Base-by-base conservation (phyloP, 306 rosid genomes). In the Cotoneaster glaucophyllus region DNA sequence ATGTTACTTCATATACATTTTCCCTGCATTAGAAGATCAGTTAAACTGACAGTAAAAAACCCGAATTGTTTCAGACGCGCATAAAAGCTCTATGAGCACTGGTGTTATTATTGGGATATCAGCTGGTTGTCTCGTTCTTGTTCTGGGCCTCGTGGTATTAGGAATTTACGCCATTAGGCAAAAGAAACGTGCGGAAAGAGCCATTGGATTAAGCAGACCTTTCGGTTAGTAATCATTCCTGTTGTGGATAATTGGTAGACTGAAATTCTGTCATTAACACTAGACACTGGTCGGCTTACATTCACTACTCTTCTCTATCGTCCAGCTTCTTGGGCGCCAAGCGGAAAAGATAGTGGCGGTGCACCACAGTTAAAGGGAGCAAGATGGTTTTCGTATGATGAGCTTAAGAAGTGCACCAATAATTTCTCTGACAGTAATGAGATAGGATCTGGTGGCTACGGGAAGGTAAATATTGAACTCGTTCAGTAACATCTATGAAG, bases 361-460 rank as follows among this genome's bases (percentile, higher is more conserved):
- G 97, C 97, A 74, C 97, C 99, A 25, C 99, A 95, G 64, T 88
- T 95, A 66, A 95, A 95, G 85, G 99, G 97, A 78, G 97, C 97
- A 64, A 90, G 97, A 84, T 92, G 97, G 98, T 95, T 95, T 78
- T 92, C 99, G 22, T 92, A 85, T 76, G 97, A 95, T 78, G 99
- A 95, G 32, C 99, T 95, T 53, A 90, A 87, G 77, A 92, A 81
- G 78, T 83, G 89, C 86, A 84, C 97, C 71, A 87, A 74, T 73
- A 89, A 86, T 81, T 90, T 95, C 87, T 86, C 93, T 6, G 85
- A 58, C n/a, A 83, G 83, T 64, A 90, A 88, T 57, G 96, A 88
- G 80, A 65, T 95, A 74, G 99, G 97, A 29, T 95, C 82, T 61
- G 97, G 99, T 17, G 99, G 99, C 67, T 95, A 90, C 45, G 99